Evolutionary conservation across 768 basidiomycete genomes (phyloP).

Genomic region (Lentinula lateritia): DNA sequence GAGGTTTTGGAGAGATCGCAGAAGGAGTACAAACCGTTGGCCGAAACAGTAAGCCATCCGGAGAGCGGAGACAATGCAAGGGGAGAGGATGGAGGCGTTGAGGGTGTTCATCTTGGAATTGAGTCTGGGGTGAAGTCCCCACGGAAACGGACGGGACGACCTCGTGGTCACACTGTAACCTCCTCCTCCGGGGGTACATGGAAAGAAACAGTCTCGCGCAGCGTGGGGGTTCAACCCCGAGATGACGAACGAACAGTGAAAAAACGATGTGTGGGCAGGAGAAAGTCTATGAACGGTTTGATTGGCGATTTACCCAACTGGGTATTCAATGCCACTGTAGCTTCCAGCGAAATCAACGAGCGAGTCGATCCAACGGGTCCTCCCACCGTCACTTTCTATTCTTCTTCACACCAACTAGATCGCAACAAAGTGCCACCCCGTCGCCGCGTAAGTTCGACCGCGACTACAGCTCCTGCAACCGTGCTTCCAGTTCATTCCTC

Average conservation of each 20-base stretch:
- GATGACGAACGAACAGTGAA: conserved; percentile 38
- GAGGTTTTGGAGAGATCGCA: conserved; percentile 47
- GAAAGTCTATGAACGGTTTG: conserved; percentile 34
- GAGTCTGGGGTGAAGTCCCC: background rate
- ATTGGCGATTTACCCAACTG: conserved; percentile 27
- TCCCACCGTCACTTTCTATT: background rate
- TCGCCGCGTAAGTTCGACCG: too few relatives aligned
- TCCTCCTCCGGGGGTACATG: background rate
- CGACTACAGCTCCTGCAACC: too few relatives aligned
- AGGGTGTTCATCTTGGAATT: background rate
- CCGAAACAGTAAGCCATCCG: conserved; percentile 24
- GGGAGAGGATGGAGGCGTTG: background rate
- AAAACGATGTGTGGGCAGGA: conserved; percentile 50
- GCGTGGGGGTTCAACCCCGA: background rate
- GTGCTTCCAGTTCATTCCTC: too few relatives aligned
- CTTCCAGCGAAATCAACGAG: conserved; percentile 30
- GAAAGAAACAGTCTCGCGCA: conserved; percentile 4
- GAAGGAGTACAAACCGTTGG: conserved; percentile 51
- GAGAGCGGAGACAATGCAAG: conserved; percentile 13
- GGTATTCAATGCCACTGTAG: conserved; percentile 48
- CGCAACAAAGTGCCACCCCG: too few relatives aligned
- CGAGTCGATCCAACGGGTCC: background rate
- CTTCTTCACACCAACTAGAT: too few relatives aligned
- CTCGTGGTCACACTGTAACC: conserved; percentile 29
- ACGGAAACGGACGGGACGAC: conserved; percentile 13